Percentiles rank a stretch among this genome's conserved stretches.
Evolutionary conservation across 345 rosid species (phyloP).

Genomic region (Noccaea bulbosa): DNA sequence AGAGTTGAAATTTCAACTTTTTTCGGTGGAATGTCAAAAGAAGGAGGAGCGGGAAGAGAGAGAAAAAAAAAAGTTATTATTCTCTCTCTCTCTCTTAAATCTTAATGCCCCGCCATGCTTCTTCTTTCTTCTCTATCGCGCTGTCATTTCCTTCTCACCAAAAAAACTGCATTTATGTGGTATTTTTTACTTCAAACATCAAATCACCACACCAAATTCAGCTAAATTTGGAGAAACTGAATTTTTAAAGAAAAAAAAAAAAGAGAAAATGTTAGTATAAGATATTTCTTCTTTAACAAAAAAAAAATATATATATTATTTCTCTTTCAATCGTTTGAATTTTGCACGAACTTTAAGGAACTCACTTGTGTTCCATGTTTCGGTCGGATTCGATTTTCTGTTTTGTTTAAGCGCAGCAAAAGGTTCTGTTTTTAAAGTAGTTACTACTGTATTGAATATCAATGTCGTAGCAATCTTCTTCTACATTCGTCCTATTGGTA

Average conservation of each 20-base stretch:
- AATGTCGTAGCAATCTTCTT: neutral
- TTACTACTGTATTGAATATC: neutral
- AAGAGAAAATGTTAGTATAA: too few relatives aligned
- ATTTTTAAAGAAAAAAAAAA: neutral
- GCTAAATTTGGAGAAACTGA: conserved; percentile 23
- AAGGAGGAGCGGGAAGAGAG: conserved; percentile 37
- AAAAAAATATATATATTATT: too few relatives aligned
- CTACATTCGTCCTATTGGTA: too few relatives aligned
- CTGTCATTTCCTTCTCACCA: conserved; percentile 14
- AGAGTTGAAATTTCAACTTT: conserved; percentile 35
- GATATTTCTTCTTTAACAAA: too few relatives aligned
- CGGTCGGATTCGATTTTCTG: too few relatives aligned
- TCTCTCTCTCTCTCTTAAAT: conserved; percentile 11
- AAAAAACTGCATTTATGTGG: neutral
- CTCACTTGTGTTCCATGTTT: too few relatives aligned
- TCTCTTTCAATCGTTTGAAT: too few relatives aligned
- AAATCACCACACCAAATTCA: neutral
- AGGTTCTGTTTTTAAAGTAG: too few relatives aligned
- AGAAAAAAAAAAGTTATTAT: conserved; percentile 16
- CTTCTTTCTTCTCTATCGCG: neutral
- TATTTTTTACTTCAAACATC: conserved; percentile 12
- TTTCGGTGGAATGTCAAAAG: conserved; percentile 34
- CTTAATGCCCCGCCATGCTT: conserved; percentile 18
- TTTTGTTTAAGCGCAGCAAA: too few relatives aligned
- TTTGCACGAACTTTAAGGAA: too few relatives aligned